Percentiles rank a stretch among this genome's conserved stretches.
These are phyloP conservation scores for Salix koriyanagi DNA, from an alignment of 345 rosid species.

Conservation along the genomic window DNA sequence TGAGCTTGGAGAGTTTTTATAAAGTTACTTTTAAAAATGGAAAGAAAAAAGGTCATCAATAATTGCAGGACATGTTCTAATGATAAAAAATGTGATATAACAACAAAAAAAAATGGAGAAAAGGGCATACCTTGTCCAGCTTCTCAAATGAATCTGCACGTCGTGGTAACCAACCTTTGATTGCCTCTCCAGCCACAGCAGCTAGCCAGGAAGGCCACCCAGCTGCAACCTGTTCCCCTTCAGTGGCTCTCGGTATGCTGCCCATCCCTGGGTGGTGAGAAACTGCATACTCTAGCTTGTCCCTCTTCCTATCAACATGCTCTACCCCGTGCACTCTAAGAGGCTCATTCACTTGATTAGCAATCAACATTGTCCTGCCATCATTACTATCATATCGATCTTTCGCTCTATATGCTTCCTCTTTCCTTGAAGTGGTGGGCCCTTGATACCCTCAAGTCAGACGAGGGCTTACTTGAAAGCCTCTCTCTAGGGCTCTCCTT, in stretches of 20 bases:
- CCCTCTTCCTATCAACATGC: constrained; percentile 62
- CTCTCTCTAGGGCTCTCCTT: constrained; percentile 78
- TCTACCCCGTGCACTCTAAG: constrained; percentile 46
- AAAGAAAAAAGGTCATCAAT: neutral
- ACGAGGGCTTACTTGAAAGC: constrained; percentile 52
- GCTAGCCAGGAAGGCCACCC: constrained; percentile 99
- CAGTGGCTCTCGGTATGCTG: constrained; percentile 61
- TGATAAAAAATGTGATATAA: neutral
- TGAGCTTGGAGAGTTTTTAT: neutral
- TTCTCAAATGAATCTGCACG: constrained; percentile 97
- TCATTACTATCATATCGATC: constrained; percentile 55
- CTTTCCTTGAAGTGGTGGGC: constrained; percentile 66
- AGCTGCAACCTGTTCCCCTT: constrained; percentile 93
- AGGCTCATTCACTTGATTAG: constrained; percentile 65
- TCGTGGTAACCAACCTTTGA: constrained; percentile 90
- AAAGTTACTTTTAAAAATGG: neutral
- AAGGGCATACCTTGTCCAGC: constrained; percentile 74
- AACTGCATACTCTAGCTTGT: constrained; percentile 49
- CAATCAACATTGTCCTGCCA: constrained; percentile 50
- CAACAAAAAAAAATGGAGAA: constrained; percentile 9
- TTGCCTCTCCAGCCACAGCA: constrained; percentile 95
- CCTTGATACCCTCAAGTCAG: constrained; percentile 55
- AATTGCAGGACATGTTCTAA: neutral
- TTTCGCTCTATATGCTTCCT: constrained; percentile 50
- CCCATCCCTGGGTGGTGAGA: constrained; percentile 56